A percentile compares a stretch with the other conserved stretches of the same genome.
These are phyloP conservation scores for Toxicodendron radicans DNA, from an alignment of 345 rosid genomes.

Conservation along the genomic window DNA sequence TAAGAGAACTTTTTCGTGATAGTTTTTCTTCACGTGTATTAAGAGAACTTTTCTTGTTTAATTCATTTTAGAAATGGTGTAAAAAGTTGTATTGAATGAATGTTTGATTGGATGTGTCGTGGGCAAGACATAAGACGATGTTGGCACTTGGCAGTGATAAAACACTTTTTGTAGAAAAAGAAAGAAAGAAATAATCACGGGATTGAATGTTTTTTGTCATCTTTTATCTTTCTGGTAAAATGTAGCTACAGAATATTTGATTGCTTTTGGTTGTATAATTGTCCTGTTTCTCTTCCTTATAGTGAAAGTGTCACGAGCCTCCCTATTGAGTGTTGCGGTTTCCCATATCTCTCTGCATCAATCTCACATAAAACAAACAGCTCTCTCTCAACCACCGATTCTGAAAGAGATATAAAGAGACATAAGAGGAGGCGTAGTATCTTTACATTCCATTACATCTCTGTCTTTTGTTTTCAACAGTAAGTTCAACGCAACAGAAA, in stretches of 20 bases:
- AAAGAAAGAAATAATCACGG: conserved; percentile 43
- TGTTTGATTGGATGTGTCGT: neutral
- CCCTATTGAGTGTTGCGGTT: too few species aligned
- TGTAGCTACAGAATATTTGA: conserved; percentile 6
- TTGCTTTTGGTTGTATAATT: conserved; percentile 9
- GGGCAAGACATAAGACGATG: neutral
- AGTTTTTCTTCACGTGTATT: too few species aligned
- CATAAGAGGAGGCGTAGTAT: neutral
- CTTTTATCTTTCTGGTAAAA: conserved; percentile 14
- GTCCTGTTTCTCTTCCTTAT: neutral
- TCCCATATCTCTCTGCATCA: neutral
- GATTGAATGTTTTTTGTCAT: conserved; percentile 41
- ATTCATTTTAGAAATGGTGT: too few species aligned
- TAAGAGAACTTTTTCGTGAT: too few species aligned
- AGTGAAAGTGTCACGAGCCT: conserved; percentile 16
- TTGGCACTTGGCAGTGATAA: conserved; percentile 24
- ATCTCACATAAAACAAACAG: too few species aligned
- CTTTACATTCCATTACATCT: neutral
- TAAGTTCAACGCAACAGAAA: conserved; percentile 5
- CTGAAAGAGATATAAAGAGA: neutral
- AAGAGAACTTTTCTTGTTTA: too few species aligned
- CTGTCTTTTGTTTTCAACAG: neutral
- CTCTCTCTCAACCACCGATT: neutral
- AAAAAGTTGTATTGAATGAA: neutral
- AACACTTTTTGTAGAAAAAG: conserved; percentile 1